phyloP scores from a whole-genome alignment of 2,329 filamentous ascomycete species.

The Pseudogymnoascus sp. region DNA sequence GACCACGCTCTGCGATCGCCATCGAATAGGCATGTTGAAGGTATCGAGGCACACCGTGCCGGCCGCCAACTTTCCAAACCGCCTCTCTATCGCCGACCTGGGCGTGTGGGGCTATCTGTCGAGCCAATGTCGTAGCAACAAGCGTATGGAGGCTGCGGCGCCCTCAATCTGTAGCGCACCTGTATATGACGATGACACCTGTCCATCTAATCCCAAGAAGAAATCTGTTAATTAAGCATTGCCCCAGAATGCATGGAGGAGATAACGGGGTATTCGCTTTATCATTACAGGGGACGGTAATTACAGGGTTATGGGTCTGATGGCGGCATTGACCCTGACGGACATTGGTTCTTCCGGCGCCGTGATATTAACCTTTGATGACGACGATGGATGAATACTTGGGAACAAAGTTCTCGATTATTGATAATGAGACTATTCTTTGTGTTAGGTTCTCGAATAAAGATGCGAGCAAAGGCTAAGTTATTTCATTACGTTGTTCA shows the following conservation, averaged over 20 bases:
- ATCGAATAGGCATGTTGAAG: background rate
- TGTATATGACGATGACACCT: background rate
- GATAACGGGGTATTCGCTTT: background rate
- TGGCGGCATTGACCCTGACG: background rate
- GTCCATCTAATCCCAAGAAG: background rate
- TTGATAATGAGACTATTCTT: background rate
- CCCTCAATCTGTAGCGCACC: background rate
- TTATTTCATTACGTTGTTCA: background rate
- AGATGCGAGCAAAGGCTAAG: background rate
- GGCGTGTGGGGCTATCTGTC: background rate
- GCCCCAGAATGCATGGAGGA: background rate
- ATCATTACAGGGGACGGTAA: slow-evolving; percentile 3
- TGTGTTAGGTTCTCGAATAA: background rate
- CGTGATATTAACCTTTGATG: background rate
- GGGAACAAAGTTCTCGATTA: too few species aligned
- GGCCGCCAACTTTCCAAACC: background rate
- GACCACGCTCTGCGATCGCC: background rate
- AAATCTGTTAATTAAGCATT: background rate
- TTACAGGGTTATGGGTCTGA: background rate
- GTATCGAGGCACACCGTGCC: background rate
- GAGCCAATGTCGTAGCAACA: background rate
- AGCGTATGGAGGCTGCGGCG: background rate
- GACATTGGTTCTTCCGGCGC: background rate
- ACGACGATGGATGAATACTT: background rate
- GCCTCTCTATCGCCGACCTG: background rate